phyloP scores from a whole-genome alignment of 768 basidiomycete genomes.

The Rhodosporidiobolus sp. region DNA sequence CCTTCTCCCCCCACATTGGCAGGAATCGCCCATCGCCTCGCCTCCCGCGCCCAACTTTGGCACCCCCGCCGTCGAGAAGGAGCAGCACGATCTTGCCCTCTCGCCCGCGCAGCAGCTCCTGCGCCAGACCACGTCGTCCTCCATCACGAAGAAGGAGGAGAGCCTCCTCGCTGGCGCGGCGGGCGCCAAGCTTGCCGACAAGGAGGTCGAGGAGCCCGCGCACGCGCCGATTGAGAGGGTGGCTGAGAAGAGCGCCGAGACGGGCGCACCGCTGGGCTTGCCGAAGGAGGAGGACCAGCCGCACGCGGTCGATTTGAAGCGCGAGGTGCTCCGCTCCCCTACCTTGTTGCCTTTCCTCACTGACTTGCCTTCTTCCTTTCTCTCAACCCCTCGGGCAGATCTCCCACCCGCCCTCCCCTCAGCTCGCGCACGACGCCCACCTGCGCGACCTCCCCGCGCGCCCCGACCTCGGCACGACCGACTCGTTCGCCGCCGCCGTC shows the following conservation, averaged over 20 bases:
- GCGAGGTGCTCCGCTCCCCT: conserved; percentile 4
- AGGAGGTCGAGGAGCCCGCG: conserved; percentile 22
- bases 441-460: not conserved
- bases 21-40: not conserved
- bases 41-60: conserved; percentile 12
- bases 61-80: conserved; percentile 29
- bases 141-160: not conserved
- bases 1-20: not conserved
- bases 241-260: not conserved
- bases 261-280: conserved; percentile 1
- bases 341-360: not conserved
- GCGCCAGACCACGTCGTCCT: not conserved
- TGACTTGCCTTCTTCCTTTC: not conserved
- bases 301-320: conserved; percentile 1
- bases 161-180: conserved; percentile 27
- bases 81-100: conserved; percentile 13
- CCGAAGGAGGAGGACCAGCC: not conserved
- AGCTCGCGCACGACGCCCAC: not conserved
- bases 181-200: not conserved
- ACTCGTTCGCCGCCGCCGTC: conserved; percentile 25
- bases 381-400: not conserved
- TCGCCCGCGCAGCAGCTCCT: conserved; percentile 36
- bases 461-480: not conserved
- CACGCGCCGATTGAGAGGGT: not conserved
- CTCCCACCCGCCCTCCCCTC: not conserved